Evolutionary conservation across 1,139 yeast species (phyloP).

Genomic region (Pichia sp.): DNA sequence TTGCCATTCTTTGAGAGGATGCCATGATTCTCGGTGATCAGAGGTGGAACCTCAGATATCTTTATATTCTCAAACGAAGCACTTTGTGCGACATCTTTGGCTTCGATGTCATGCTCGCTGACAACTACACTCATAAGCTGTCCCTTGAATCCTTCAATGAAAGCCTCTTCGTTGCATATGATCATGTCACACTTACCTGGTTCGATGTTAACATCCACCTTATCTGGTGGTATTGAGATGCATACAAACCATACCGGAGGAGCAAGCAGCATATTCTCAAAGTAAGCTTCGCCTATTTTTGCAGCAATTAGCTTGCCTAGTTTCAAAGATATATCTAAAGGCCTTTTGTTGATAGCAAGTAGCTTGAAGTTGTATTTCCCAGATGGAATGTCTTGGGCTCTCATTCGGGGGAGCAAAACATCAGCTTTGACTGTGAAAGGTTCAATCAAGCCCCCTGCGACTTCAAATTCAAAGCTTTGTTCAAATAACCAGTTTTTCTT

Average conservation of each 20-base stretch:
- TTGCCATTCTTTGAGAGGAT: no score
- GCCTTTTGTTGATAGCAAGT: slow-evolving; percentile 36
- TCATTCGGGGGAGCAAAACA: slow-evolving; percentile 33
- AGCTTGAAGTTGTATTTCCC: slow-evolving; percentile 26
- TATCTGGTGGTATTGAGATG: slow-evolving; percentile 23
- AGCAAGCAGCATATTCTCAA: slow-evolving; percentile 21
- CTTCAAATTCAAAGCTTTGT: slow-evolving; percentile 10
- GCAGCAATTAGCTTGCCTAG: slow-evolving; percentile 33
- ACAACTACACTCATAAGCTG: not conserved
- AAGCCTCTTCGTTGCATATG: slow-evolving; percentile 26
- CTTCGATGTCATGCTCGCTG: slow-evolving; percentile 1
- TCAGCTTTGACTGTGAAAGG: slow-evolving; percentile 18
- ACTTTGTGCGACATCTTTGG: not conserved
- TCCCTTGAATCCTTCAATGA: slow-evolving; percentile 2
- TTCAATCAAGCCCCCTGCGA: not conserved
- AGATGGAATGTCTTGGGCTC: slow-evolving; percentile 28
- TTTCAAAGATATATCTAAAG: slow-evolving; percentile 28
- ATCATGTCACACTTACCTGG: slow-evolving; percentile 43
- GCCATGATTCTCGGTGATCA: not conserved
- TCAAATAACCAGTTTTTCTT: slow-evolving; percentile 22
- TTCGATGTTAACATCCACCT: slow-evolving; percentile 42
- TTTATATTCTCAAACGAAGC: not conserved
- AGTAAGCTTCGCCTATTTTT: slow-evolving; percentile 27
- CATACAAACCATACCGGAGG: slow-evolving; percentile 36
- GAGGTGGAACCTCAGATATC: not conserved